Base-by-base conservation (phyloP, 345 rosid genomes). In the Citrus hindsii region DNA sequence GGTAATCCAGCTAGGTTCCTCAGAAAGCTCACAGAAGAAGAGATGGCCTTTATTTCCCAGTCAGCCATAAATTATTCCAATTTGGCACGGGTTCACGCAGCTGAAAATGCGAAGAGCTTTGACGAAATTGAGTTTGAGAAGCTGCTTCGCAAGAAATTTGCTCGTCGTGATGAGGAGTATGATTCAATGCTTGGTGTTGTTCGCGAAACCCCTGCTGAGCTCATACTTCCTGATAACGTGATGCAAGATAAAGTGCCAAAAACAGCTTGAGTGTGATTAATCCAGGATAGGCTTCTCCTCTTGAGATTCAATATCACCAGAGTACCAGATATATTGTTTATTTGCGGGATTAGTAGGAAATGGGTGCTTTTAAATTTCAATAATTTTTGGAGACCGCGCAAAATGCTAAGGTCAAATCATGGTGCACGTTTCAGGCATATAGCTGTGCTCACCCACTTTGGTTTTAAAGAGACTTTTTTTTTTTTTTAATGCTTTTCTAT, bases 1-100 rank as follows among this genome's bases (percentile, higher is more conserved):
- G 98, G 98, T 33, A 94, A 89, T 81, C 98, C 98, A 32, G 98
- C 97, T 61, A 88, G 66, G 85, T 92, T 94, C 81, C 71, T 92
- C 79, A 87, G 98, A 79, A 92, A 92, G 86, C 88, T 94, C 62
- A 89, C 94, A 4, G 97, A 94, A 75, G 93, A 89, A 83, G 98
- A 94, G 88, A 85, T 83, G 82, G 88, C 90, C 64, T 92, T 94
- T 78, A 90, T 94, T 83, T 87, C 93, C 25, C 85, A 89, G 75
- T 92, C 93, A 2, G 93, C 94, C 72, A 59, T 79, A 40, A 93
- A 94, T 60, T 90, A 90, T 82, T 82, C 90, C 79, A 89, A 88
- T 70, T 85, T 94, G 77, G 96, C 96, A 9, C 90, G 86, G 79
- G 98, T 81, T 70, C 98, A 94, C 61, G 94, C 97, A n/a, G 84